Evolutionary conservation across 441 rosid genomes (phyloP).

Genomic region (Brassica balearica): DNA sequence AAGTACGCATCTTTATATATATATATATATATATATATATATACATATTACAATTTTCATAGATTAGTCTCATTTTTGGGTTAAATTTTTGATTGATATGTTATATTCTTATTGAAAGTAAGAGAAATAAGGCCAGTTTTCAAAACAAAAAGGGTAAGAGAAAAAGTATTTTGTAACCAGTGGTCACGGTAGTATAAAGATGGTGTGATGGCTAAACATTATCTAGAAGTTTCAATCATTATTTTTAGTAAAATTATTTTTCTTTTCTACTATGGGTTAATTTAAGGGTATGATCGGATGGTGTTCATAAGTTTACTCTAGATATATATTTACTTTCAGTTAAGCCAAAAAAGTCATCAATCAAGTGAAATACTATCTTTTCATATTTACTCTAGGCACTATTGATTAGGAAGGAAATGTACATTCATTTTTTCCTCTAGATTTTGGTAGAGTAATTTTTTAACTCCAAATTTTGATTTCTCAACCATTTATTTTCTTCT

Average conservation of each 20-base stretch:
- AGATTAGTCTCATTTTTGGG: neutral
- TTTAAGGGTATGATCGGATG: neutral
- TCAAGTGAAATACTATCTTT: neutral
- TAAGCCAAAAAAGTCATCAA: neutral
- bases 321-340: neutral
- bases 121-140: too few species aligned
- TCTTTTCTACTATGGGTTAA: neutral
- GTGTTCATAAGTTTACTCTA: neutral
- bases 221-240: neutral
- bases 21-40: constrained; percentile 8
- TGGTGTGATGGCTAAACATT: constrained; percentile 3
- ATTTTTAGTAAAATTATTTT: neutral
- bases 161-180: constrained; percentile 1
- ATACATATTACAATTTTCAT: constrained; percentile 6
- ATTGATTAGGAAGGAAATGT: neutral
- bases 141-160: neutral
- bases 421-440: too few species aligned
- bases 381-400: neutral
- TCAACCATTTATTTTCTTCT: too few species aligned
- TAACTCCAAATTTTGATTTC: neutral
- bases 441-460: too few species aligned
- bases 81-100: neutral
- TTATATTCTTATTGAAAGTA: neutral
- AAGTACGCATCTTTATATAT: neutral
- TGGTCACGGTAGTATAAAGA: neutral